Evolutionary conservation across 2,329 filamentous ascomycete species (phyloP), one percentile per base, ranked within the genome.

Genomic region (Nemania serpens): DNA sequence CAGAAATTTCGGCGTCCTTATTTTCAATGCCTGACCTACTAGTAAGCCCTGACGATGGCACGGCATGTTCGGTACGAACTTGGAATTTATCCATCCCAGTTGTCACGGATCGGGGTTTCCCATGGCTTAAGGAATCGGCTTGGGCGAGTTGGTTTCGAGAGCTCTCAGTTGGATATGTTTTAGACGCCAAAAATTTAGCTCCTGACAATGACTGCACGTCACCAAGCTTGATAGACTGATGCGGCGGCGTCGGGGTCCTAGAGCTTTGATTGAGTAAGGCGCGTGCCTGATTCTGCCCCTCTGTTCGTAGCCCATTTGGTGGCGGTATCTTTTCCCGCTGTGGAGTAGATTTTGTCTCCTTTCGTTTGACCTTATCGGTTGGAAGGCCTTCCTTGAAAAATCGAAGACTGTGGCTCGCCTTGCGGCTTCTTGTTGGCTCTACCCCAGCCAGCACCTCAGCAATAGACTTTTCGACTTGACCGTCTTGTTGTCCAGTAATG

Each of bases 371-470:
- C 69, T 83, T 83, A 46, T 88, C 84, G 55, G 87, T 83, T 2
- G 85, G 84, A 17, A 88, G 75, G 36, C 85, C 86, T 72, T 89
- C 86, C 63, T 85, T 87, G 77, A 89, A 89, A 68, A 89, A 87
- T 1, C 87, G 81, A 59, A 89, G 76, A 65, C 85, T 88, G 72
- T 89, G 86, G 68, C 86, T 89, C 41, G 87, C 83, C 73, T 89
- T 89, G 66, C 87, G 83, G 69, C 86, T 91, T 55, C 87, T 83
- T 47, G 83, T 87, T 43, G 80, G 84, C 68, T 88, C 86, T n/a
- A 83, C 77, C 2, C 85, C 85, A 17, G 84, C 81, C 70, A 88
- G 78, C 29, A 83, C 84, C 64, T 88, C 84, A 5, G 84, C 79
- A 52, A 88, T 84, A n/a, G 85, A 87, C 71, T 87, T 84, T 66